Evolutionary conservation across 2,329 filamentous ascomycete genomes (phyloP).

Genomic region (Cytospora piceicola): DNA sequence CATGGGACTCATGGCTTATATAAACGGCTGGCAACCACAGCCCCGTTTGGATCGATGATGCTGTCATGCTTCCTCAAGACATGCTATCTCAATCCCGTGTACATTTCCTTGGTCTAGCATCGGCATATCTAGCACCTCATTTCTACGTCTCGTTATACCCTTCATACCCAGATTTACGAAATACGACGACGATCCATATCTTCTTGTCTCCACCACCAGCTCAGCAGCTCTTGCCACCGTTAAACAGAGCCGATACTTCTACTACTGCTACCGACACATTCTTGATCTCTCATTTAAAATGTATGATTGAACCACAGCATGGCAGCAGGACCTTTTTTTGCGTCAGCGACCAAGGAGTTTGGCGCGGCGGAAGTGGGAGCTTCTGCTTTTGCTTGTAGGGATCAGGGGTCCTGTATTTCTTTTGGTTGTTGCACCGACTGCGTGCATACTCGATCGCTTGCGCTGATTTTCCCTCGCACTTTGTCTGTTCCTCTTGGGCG

Average conservation of each 20-base stretch:
- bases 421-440: neutral
- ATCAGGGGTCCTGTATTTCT: slow-evolving; percentile 3
- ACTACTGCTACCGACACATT: slow-evolving; percentile 1
- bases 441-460: neutral
- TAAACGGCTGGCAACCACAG: slow-evolving; percentile 76
- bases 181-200: slow-evolving; percentile 13
- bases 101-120: slow-evolving; percentile 1
- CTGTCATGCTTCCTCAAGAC: neutral
- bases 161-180: slow-evolving; percentile 21
- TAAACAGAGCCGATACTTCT: slow-evolving; percentile 5
- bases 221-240: neutral
- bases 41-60: slow-evolving; percentile 42
- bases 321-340: neutral
- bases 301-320: slow-evolving; percentile 19
- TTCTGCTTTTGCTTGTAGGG: slow-evolving; percentile 9
- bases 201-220: slow-evolving; percentile 13
- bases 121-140: slow-evolving; percentile 8
- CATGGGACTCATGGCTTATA: slow-evolving; percentile 83
- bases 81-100: slow-evolving; percentile 6
- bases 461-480: neutral
- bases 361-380: slow-evolving; percentile 4
- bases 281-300: slow-evolving; percentile 10
- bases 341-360: slow-evolving; percentile 1
- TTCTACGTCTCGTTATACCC: slow-evolving; percentile 25
- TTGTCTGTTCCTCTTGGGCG: neutral